Evolutionary conservation across 2,329 filamentous ascomycete species (phyloP).

Genomic region (Exophiala alcalophila): DNA sequence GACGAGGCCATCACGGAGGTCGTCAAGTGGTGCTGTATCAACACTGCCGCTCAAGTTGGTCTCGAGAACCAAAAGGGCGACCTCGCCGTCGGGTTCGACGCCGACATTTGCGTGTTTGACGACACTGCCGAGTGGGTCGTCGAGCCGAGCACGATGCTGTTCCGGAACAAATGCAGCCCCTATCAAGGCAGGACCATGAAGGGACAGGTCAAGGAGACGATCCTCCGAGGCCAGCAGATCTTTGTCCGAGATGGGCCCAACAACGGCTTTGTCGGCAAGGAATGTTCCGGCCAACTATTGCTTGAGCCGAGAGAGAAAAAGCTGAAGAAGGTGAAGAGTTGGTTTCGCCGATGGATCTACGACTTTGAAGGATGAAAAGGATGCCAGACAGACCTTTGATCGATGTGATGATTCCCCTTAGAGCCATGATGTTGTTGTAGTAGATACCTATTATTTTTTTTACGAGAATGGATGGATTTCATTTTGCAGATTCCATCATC

Average conservation of each 20-base stretch:
- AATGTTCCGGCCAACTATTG: conserved; percentile 39
- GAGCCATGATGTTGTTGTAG: not conserved
- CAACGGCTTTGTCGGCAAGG: conserved; percentile 39
- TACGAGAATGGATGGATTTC: conserved; percentile 1
- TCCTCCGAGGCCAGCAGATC: conserved; percentile 73
- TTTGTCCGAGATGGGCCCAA: conserved; percentile 63
- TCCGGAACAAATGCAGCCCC: conserved; percentile 87
- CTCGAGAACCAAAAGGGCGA: conserved; percentile 78
- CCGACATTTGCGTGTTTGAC: conserved; percentile 89
- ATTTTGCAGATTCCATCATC: conserved; percentile 11
- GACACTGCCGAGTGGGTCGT: conserved; percentile 76
- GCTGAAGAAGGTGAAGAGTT: conserved; percentile 25
- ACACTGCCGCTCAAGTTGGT: conserved; percentile 85
- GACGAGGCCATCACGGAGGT: conserved; percentile 67
- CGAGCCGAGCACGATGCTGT: conserved; percentile 76
- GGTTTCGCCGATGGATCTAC: conserved; percentile 28
- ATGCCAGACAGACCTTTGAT: too few species aligned
- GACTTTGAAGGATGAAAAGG: conserved; percentile 22
- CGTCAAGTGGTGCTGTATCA: conserved; percentile 78
- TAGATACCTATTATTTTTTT: not conserved
- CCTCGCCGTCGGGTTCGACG: conserved; percentile 76
- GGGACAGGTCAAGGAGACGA: conserved; percentile 80
- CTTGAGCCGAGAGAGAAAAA: conserved; percentile 35
- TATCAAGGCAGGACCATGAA: conserved; percentile 78
- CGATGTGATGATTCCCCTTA: too few species aligned